Evolutionary conservation across 2,329 filamentous ascomycete species (phyloP).

Genomic region (Akanthomyces muscarius): DNA sequence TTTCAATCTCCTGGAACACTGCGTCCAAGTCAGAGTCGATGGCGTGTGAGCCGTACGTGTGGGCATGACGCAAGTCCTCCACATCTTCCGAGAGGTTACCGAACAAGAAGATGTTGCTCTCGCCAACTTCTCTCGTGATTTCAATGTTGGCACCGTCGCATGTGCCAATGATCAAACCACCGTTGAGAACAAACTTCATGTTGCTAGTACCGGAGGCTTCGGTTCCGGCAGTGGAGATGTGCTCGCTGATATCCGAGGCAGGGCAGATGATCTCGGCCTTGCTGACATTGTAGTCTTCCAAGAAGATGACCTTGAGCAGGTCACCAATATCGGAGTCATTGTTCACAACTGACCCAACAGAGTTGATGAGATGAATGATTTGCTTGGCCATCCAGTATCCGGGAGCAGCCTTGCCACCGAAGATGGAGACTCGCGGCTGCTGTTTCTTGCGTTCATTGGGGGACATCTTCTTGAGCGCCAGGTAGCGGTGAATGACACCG

Average conservation of each 20-base stretch:
- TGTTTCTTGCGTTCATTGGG: conserved; percentile 82
- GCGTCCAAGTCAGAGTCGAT: conserved; percentile 72
- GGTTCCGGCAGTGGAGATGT: conserved; percentile 96
- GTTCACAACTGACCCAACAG: conserved; percentile 85
- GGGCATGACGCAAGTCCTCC: conserved; percentile 86
- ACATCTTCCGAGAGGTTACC: conserved; percentile 95
- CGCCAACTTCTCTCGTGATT: conserved; percentile 94
- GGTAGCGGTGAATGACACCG: conserved; percentile 91
- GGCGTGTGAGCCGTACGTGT: conserved; percentile 76
- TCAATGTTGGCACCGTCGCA: conserved; percentile 98
- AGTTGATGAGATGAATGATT: conserved; percentile 94
- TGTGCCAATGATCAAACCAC: conserved; percentile 94
- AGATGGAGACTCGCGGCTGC: conserved; percentile 85
- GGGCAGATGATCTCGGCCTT: conserved; percentile 97
- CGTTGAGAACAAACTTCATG: conserved; percentile 99
- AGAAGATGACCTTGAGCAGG: conserved; percentile 91
- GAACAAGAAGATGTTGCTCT: conserved; percentile 98
- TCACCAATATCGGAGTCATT: conserved; percentile 89
- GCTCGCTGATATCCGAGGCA: conserved; percentile 93
- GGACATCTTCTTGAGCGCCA: conserved; percentile 80
- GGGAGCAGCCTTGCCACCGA: conserved; percentile 94
- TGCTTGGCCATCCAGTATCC: conserved; percentile 99
- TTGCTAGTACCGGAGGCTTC: conserved; percentile 89
- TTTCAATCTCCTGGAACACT: conserved; percentile 81
- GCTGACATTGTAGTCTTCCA: conserved; percentile 98